Conservation (phyloP, 2,329 filamentous ascomycete genomes). For the Epichloe brachyelytri region DNA sequence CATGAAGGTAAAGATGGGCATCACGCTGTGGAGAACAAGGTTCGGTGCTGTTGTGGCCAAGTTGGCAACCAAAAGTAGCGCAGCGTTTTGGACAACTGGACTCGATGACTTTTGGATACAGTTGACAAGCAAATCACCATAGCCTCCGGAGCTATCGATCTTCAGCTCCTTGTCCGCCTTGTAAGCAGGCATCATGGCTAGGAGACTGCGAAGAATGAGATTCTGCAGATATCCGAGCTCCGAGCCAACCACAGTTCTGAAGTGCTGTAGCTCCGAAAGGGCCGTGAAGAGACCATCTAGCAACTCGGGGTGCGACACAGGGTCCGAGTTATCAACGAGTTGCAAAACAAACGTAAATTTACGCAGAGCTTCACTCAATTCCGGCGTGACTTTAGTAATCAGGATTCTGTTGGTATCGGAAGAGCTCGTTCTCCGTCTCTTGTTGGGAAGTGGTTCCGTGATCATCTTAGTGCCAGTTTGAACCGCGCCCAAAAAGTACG, state of each 20-base stretch:
- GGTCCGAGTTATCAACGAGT: slow-evolving; percentile 68
- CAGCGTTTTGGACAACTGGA: slow-evolving; percentile 86
- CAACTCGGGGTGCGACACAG: slow-evolving; percentile 62
- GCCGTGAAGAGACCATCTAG: slow-evolving; percentile 70
- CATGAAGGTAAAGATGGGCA: slow-evolving; percentile 99
- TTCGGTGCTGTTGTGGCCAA: slow-evolving; percentile 82
- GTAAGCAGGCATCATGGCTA: slow-evolving; percentile 71
- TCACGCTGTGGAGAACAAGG: slow-evolving; percentile 87
- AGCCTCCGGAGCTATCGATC: slow-evolving; percentile 67
- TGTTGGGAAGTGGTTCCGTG: slow-evolving; percentile 58
- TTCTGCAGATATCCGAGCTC: slow-evolving; percentile 86
- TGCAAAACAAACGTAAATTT: slow-evolving; percentile 81
- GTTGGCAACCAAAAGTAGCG: slow-evolving; percentile 74
- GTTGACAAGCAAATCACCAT: slow-evolving; percentile 83
- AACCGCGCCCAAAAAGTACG: slow-evolving; percentile 59
- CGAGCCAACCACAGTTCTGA: slow-evolving; percentile 67
- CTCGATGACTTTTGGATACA: slow-evolving; percentile 86
- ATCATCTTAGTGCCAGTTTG: slow-evolving; percentile 62
- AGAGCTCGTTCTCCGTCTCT: slow-evolving; percentile 67
- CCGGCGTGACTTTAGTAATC: slow-evolving; percentile 47
- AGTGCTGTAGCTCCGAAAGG: slow-evolving; percentile 76
- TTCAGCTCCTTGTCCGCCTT: slow-evolving; percentile 47
- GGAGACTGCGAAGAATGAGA: slow-evolving; percentile 66
- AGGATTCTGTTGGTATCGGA: slow-evolving; percentile 50
- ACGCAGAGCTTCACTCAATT: slow-evolving; percentile 55